Evolutionary conservation across 257 asterid genomes (phyloP), one percentile per base, ranked within the genome.

Genomic region (Scutellaria barbata): DNA sequence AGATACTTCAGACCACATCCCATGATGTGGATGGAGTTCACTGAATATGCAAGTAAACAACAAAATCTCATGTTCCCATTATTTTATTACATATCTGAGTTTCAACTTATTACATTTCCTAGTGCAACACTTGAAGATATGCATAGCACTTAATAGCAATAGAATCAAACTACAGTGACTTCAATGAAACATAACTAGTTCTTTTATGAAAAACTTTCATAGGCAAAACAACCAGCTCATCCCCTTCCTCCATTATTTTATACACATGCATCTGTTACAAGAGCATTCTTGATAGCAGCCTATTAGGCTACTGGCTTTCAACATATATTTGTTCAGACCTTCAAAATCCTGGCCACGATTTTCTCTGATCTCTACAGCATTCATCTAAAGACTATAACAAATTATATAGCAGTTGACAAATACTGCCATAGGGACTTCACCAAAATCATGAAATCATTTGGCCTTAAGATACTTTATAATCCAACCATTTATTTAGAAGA

Each of bases 31-130:
- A 63, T 55, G 46, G 8, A 39, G n/a, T 56, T 54, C 70, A 56
- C 37, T 63, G 11, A 64, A 70, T 17, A 68, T 56, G 56, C 59
- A 60, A 12, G 63, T 18, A n/a, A 20, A 45, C 56, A 46, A 66
- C 59, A 75, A 20, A 41, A 42, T 51, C 10, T 66, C 20, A 8
- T 14, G 46, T 63, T 77, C 68, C 72, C 16, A 66, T 66, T 22
- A 22, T 22, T 22, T 30, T 30, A 30, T 4, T 30, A 30, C n/a
- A 53, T 42, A 16, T 54, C 18, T 69, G 14, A 62, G 18, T 50
- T 51, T 7, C 20, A 10, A 60, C 14, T 6, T 25, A 20, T 16
- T 30, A 51, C 40, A 67, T 45, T 25, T 71, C 8, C 57, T 63
- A 52, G 43, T 20, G 63, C 10, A 40, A 22, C 47, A 53, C 57